phyloP scores from a whole-genome alignment of 23 red algal species.

The Gracilaria vermiculophylla region DNA sequence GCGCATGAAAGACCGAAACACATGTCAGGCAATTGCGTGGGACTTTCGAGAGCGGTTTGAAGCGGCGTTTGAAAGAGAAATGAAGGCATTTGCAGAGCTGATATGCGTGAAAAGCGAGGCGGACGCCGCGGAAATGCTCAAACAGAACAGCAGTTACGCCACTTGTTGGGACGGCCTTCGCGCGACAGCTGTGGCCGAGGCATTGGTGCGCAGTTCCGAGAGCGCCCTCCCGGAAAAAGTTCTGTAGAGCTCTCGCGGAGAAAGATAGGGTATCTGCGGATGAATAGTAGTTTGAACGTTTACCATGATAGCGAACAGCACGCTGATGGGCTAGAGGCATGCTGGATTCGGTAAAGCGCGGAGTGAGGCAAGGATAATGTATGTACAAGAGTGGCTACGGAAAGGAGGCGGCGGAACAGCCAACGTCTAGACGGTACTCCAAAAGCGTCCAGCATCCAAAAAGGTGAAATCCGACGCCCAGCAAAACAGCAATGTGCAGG shows the following conservation, averaged over 20 bases:
- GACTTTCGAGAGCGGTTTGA: constrained; percentile 77
- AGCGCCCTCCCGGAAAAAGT: constrained; percentile 35
- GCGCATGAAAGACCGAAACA: constrained; percentile 10
- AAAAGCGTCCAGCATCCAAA: constrained; percentile 29
- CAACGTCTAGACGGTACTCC: constrained; percentile 27
- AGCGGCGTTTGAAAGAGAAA: constrained; percentile 74
- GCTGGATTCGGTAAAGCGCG: too few species aligned
- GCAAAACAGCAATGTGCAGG: constrained; percentile 76
- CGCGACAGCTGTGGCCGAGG: constrained; percentile 85
- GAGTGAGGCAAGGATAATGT: not conserved
- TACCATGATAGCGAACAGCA: not conserved
- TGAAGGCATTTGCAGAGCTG: constrained; percentile 78
- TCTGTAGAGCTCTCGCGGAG: not conserved
- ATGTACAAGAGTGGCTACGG: not conserved
- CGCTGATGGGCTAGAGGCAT: not conserved
- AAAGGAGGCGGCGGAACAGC: constrained; percentile 32
- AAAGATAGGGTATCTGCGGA: not conserved
- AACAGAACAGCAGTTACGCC: constrained; percentile 30
- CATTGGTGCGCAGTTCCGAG: constrained; percentile 51
- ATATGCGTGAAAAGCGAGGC: constrained; percentile 22
- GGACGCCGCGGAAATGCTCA: constrained; percentile 12
- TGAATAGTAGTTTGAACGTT: too few species aligned
- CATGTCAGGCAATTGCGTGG: constrained; percentile 36
- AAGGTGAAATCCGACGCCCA: constrained; percentile 51
- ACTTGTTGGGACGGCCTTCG: constrained; percentile 55